Percentiles rank a stretch among this genome's conserved stretches.
Evolutionary conservation across 2,329 filamentous ascomycete genomes (phyloP).

Genomic region (Penicillium fuscoglaucum): DNA sequence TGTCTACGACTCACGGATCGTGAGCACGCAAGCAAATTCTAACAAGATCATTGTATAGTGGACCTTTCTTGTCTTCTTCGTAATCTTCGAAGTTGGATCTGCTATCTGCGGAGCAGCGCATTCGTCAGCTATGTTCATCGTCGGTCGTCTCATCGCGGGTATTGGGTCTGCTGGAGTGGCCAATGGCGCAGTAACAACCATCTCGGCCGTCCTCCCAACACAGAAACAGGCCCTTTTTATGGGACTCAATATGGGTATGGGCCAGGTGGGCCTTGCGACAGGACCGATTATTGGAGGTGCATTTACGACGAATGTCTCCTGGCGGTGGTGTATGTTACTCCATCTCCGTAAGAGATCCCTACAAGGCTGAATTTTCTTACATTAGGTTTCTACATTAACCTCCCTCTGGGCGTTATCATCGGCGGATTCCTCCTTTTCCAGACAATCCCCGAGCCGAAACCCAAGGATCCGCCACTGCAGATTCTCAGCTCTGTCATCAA

Average conservation of each 20-base stretch:
- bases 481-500: conserved; percentile 24
- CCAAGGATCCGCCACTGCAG: conserved; percentile 19
- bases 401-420: conserved; percentile 36
- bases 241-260: conserved; percentile 22
- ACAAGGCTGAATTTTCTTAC: not conserved
- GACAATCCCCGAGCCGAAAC: conserved; percentile 28
- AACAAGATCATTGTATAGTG: conserved; percentile 22
- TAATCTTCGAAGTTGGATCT: conserved; percentile 40
- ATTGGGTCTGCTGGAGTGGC: conserved; percentile 26
- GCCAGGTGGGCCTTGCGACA: conserved; percentile 15
- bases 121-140: conserved; percentile 31
- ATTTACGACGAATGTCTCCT: conserved; percentile 36
- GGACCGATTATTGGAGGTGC: conserved; percentile 40
- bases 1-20: not conserved
- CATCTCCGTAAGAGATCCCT: not conserved
- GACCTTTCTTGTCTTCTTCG: conserved; percentile 32
- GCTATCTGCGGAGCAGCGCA: conserved; percentile 26
- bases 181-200: conserved; percentile 22
- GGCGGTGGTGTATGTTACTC: conserved; percentile 36
- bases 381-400: conserved; percentile 40
- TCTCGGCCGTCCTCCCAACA: conserved; percentile 22
- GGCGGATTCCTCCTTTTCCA: conserved; percentile 29
- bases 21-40: not conserved
- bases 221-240: conserved; percentile 20
- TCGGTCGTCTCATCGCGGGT: conserved; percentile 28